These are phyloP conservation scores for Penicillium glabrum DNA, from an alignment of 2,329 filamentous ascomycete species.

Conservation along the genomic window DNA sequence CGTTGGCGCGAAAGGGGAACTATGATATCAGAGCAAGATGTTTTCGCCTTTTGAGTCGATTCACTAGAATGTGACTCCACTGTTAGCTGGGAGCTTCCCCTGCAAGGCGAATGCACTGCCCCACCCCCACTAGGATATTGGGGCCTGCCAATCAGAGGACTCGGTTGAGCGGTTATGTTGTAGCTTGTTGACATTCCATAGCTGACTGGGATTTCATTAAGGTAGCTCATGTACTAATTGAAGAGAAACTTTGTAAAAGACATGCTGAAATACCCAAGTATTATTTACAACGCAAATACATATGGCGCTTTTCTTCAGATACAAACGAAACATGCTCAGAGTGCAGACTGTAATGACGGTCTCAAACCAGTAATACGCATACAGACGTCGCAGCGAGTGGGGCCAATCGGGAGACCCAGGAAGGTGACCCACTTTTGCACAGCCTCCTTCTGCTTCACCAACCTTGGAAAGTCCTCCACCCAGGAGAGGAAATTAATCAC, in stretches of 20 bases:
- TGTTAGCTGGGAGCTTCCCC: conserved; percentile 15
- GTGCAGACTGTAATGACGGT: conserved; percentile 6
- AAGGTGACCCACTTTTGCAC: conserved; percentile 22
- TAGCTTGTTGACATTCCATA: conserved; percentile 6
- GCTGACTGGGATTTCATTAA: not conserved
- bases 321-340: not conserved
- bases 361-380: conserved; percentile 14
- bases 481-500: conserved; percentile 16
- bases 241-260: not conserved
- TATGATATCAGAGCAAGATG: conserved; percentile 16
- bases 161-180: conserved; percentile 2
- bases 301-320: not conserved
- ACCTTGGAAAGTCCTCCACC: conserved; percentile 17
- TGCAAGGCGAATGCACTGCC: conserved; percentile 26
- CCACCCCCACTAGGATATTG: conserved; percentile 19
- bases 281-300: not conserved
- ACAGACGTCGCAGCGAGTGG: not conserved
- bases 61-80: conserved; percentile 17
- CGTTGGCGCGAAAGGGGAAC: not conserved
- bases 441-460: conserved; percentile 19
- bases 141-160: conserved; percentile 1
- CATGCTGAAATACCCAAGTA: not conserved
- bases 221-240: no score
- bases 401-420: conserved; percentile 17
- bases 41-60: not conserved